Base-by-base conservation (phyloP, 2,329 filamentous ascomycete genomes). In the Apiospora rasikravindrae region DNA sequence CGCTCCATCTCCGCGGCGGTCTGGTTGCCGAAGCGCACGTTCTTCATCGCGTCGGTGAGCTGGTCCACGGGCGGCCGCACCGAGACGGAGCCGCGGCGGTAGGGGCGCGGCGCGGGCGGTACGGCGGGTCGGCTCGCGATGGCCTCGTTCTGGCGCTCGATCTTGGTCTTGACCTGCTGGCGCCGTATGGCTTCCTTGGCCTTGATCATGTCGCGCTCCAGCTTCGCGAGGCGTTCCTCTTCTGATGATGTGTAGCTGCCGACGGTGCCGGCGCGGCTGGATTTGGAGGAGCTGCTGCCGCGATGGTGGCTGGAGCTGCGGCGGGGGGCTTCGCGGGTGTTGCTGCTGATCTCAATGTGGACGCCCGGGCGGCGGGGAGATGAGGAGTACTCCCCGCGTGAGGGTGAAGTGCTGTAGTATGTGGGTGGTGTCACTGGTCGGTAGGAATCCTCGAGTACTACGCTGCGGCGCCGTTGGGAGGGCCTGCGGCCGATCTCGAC, bases 391-490 rank as follows among this genome's bases (percentile, higher is more conserved):
- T 61, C 51, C 24, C 24, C 51, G 24, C 24, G 53, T 6, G 53
- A 37, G 19, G 53, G 53, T 3, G 53, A 61, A 33, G 57, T 22
- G 57, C 57, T 22, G 57, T 64, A 64, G 57, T 64, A 64, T 1
- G 33, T 13, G 3, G 57, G 57, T 40, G 57, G 57, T 7, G 57
- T 64, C 19, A 40, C 19, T 22, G 57, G 33, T n/a, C 57, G 19
- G 57, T 64, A 64, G 13, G 57, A 10, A 10, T 64, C 29, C 10
- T 64, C 33, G 10, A 64, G 22, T 29, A 64, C 57, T 11, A 64
- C 57, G 33, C 57, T 64, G 33, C 19, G 29, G 19, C 57, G 57
- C 19, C 71, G 71, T 29, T 69, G 71, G 19, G 71, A 72, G n/a
- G 70, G 37, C 26, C 45, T 26, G 45, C 61, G 70, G 47, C 13